Evolutionary conservation across 1,284 basidiomycete species (phyloP).

Genomic region (Chalciporus sp.): DNA sequence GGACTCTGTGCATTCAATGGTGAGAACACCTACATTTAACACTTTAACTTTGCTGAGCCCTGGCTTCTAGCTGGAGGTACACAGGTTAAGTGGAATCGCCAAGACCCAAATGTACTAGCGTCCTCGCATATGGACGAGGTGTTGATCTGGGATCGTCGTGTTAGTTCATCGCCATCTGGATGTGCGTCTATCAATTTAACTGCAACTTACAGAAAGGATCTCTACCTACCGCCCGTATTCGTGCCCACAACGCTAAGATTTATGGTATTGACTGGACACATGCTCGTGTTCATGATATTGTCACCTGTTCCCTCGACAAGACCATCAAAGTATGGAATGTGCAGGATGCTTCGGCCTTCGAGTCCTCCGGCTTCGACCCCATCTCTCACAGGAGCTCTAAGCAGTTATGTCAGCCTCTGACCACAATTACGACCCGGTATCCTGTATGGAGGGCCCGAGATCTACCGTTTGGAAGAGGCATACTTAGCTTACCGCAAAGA

Average conservation of each 20-base stretch:
- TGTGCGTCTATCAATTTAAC: slow-evolving; percentile 2
- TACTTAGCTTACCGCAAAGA: slow-evolving; percentile 89
- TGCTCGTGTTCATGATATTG: slow-evolving; percentile 69
- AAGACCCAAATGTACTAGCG: slow-evolving; percentile 82
- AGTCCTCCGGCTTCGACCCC: slow-evolving; percentile 16
- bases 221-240: slow-evolving; percentile 74
- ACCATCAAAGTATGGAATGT: slow-evolving; percentile 87
- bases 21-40: slow-evolving; percentile 33
- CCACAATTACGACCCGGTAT: slow-evolving; percentile 75
- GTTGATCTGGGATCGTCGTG: slow-evolving; percentile 85
- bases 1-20: slow-evolving; percentile 77
- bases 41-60: background rate
- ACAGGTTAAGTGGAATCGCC: slow-evolving; percentile 94
- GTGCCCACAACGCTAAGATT: slow-evolving; percentile 86
- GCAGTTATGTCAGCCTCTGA: slow-evolving; percentile 44
- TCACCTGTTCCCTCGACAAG: slow-evolving; percentile 92
- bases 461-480: slow-evolving; percentile 89
- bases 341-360: slow-evolving; percentile 30
- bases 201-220: slow-evolving; percentile 74
- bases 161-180: slow-evolving; percentile 36
- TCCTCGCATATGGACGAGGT: slow-evolving; percentile 86
- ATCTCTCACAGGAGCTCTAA: slow-evolving; percentile 15
- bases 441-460: slow-evolving; percentile 95
- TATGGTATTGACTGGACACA: slow-evolving; percentile 97
- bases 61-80: slow-evolving; percentile 71